phyloP scores from a whole-genome alignment of 169 alveolate genomes.

The Plasmodium ovale region DNA sequence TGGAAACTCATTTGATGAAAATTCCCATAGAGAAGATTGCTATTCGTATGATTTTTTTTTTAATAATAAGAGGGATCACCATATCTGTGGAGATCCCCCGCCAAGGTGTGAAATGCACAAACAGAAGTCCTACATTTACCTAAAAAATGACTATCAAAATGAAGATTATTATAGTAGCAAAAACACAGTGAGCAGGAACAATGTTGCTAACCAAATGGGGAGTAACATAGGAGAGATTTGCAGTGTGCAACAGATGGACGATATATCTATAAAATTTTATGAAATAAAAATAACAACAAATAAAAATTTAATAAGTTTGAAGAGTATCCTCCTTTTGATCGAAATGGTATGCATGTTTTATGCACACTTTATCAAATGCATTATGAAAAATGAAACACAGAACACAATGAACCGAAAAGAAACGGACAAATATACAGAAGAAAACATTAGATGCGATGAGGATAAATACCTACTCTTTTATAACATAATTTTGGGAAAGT shows the following conservation, averaged over 20 bases:
- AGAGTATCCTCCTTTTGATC: conserved; percentile 39
- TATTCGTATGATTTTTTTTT: not conserved
- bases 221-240: not conserved
- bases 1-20: not conserved
- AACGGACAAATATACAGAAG: not conserved
- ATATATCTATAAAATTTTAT: conserved; percentile 17
- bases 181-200: not conserved
- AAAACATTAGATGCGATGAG: conserved; percentile 28
- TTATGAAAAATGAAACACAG: not conserved
- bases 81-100: not conserved
- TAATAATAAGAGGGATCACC: not conserved
- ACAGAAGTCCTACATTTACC: not conserved
- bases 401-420: conserved; percentile 4
- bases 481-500: conserved; percentile 33
- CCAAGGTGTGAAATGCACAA: not conserved
- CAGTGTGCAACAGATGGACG: not conserved
- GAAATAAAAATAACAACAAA: conserved; percentile 70
- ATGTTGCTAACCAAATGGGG: not conserved
- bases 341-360: conserved; percentile 35
- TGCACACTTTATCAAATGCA: conserved; percentile 29
- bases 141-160: not conserved
- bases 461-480: conserved; percentile 22
- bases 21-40: not conserved
- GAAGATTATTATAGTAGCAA: not conserved
- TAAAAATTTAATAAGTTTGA: conserved; percentile 46